phyloP scores from a whole-genome alignment of 371 early-diverging fungal species.

The Syncephalastrum sp. region DNA sequence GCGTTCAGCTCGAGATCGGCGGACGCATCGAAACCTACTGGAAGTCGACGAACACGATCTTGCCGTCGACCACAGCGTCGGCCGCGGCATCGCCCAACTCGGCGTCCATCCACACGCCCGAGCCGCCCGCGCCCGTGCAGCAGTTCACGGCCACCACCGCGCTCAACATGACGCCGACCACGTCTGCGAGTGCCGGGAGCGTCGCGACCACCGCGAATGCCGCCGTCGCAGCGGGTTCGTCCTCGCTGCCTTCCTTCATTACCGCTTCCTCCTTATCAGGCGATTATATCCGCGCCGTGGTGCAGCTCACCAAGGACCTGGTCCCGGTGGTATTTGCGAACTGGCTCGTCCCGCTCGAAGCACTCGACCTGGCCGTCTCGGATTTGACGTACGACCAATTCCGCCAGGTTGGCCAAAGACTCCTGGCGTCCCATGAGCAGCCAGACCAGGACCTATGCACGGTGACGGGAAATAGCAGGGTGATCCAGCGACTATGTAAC shows the following conservation, averaged over 20 bases:
- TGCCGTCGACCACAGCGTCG: conserved; percentile 21
- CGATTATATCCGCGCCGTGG: conserved; percentile 79
- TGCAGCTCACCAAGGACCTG: conserved; percentile 89
- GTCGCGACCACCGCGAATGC: conserved; percentile 10
- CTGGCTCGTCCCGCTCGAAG: conserved; percentile 61
- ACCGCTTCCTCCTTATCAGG: conserved; percentile 76
- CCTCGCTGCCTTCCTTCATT: conserved; percentile 72
- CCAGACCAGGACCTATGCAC: conserved; percentile 28
- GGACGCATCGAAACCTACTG: conserved; percentile 96
- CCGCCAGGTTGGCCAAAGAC: conserved; percentile 36
- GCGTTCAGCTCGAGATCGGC: conserved; percentile 85
- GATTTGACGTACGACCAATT: conserved; percentile 65
- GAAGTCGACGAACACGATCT: conserved; percentile 83
- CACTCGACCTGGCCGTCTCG: conserved; percentile 57
- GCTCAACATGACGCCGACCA: background rate
- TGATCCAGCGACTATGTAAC: conserved; percentile 25
- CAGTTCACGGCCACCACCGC: conserved; percentile 2
- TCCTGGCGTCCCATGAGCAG: conserved; percentile 9
- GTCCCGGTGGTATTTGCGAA: conserved; percentile 87
- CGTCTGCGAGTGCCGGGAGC: conserved; percentile 13
- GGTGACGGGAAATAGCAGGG: conserved; percentile 36
- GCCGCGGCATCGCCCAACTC: conserved; percentile 16
- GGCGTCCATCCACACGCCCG: conserved; percentile 17
- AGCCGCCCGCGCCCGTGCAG: conserved; percentile 5
- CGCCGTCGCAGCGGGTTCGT: conserved; percentile 13